phyloP scores from a whole-genome alignment of 75 land plant species.

The Pseudotsuga menziesii region DNA sequence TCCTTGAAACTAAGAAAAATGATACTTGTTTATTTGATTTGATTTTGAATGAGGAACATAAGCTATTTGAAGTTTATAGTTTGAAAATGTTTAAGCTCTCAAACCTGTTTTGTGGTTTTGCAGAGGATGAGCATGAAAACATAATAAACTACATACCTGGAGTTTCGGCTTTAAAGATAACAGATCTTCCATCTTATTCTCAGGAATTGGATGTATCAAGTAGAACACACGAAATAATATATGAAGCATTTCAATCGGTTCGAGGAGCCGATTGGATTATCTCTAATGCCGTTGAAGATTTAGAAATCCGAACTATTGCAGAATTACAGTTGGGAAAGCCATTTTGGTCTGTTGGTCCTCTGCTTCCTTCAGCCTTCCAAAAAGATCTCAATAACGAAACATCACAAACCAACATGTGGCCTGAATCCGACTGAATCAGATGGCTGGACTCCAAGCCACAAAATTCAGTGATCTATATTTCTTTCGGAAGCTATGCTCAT shows the following conservation, averaged over 20 bases:
- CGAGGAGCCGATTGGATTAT: constrained; percentile 31
- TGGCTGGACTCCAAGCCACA: constrained; percentile 39
- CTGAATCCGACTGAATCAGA: constrained; percentile 36
- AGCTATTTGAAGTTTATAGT: no score
- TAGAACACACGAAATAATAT: constrained; percentile 19
- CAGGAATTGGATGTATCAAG: constrained; percentile 20
- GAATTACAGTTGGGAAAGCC: constrained; percentile 13
- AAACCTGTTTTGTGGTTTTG: not conserved
- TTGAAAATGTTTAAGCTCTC: no score
- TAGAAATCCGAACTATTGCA: constrained; percentile 24
- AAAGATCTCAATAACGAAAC: no score
- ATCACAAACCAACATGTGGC: constrained; percentile 25
- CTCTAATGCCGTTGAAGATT: constrained; percentile 29
- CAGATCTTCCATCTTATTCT: constrained; percentile 35
- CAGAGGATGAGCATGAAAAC: constrained; percentile 8
- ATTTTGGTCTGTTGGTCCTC: constrained; percentile 33
- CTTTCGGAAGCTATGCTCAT: constrained; percentile 49
- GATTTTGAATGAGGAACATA: no score
- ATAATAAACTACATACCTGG: constrained; percentile 41
- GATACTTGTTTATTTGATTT: no score
- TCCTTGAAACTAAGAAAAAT: no score
- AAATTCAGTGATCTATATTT: constrained; percentile 42
- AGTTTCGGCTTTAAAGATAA: constrained; percentile 18
- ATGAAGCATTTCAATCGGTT: constrained; percentile 28
- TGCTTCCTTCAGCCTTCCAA: constrained; percentile 17